Percentiles rank a stretch among this genome's conserved stretches.
phyloP scores from a whole-genome alignment of 1,284 basidiomycete genomes.

The Phaffia rhodozyma region DNA sequence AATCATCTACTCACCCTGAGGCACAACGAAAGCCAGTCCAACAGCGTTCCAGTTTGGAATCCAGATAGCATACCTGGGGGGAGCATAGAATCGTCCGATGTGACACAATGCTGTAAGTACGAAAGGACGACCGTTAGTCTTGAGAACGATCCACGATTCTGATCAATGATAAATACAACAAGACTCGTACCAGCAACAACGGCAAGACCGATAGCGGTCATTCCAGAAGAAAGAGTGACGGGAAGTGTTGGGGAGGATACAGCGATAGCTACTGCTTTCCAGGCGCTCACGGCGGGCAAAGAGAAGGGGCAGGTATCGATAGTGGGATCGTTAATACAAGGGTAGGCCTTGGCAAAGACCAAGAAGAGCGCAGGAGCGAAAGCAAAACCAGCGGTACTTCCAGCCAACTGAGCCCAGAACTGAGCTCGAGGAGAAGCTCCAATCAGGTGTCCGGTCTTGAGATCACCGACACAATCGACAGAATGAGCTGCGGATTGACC shows the following conservation, averaged over 20 bases:
- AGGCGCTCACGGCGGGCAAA: conserved; percentile 50
- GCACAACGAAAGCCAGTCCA: conserved; percentile 46
- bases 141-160: conserved; percentile 22
- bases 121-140: conserved; percentile 44
- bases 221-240: conserved; percentile 48
- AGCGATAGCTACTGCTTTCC: conserved; percentile 53
- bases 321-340: conserved; percentile 46
- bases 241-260: conserved; percentile 30
- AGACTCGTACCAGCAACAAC: conserved; percentile 35
- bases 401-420: conserved; percentile 51
- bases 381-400: conserved; percentile 41
- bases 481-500: conserved; percentile 50
- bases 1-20: conserved; percentile 27
- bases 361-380: conserved; percentile 49
- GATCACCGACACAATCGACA: conserved; percentile 58
- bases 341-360: conserved; percentile 51
- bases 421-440: conserved; percentile 54
- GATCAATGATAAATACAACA: too few species aligned
- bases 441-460: conserved; percentile 59
- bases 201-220: conserved; percentile 49
- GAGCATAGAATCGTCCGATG: conserved; percentile 18
- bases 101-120: conserved; percentile 47
- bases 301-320: conserved; percentile 43
- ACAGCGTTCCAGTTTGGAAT: conserved; percentile 58
- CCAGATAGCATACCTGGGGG: conserved; percentile 29